Conservation (phyloP, 495 filamentous ascomycete species). For the Polyplosphaeria fusca region DNA sequence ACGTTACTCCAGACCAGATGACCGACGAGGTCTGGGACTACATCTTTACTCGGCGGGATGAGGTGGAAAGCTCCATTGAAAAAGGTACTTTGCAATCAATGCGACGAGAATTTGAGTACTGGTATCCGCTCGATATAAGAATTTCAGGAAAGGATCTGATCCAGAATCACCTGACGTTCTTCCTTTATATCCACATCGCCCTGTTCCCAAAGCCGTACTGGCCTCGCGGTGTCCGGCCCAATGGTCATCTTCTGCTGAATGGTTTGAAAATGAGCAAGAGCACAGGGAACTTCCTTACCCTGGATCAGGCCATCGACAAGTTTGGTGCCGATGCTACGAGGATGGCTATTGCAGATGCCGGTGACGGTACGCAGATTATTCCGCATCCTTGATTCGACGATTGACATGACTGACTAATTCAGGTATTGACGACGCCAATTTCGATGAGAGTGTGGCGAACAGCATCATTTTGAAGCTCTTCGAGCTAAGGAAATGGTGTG, state of each 20-base stretch:
- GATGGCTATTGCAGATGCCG: slow-evolving; percentile 89
- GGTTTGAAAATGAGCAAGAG: slow-evolving; percentile 97
- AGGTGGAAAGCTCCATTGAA: slow-evolving; percentile 56
- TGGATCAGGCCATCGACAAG: slow-evolving; percentile 81
- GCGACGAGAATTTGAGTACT: slow-evolving; percentile 92
- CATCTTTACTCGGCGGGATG: slow-evolving; percentile 67
- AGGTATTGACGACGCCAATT: slow-evolving; percentile 57
- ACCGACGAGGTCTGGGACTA: slow-evolving; percentile 97
- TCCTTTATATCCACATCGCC: slow-evolving; percentile 90
- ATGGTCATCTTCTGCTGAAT: slow-evolving; percentile 91
- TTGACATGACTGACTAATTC: too few relatives aligned
- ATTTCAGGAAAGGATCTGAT: slow-evolving; percentile 55
- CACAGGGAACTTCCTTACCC: slow-evolving; percentile 92
- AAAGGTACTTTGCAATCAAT: slow-evolving; percentile 69
- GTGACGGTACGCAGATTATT: too few relatives aligned
- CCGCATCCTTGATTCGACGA: too few relatives aligned
- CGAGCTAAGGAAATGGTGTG: slow-evolving; percentile 87
- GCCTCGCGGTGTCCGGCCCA: slow-evolving; percentile 77
- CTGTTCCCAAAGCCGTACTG: slow-evolving; percentile 84
- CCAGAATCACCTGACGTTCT: slow-evolving; percentile 80
- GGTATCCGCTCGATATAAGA: slow-evolving; percentile 86
- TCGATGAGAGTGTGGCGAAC: slow-evolving; percentile 92
- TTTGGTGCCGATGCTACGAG: slow-evolving; percentile 91
- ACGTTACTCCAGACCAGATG: slow-evolving; percentile 81
- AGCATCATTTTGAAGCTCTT: slow-evolving; percentile 81